A percentile compares a stretch with the other conserved stretches of the same genome.
Evolutionary conservation across 495 filamentous ascomycete species (phyloP).

Genomic region (Trichocladium uniseriatum): DNA sequence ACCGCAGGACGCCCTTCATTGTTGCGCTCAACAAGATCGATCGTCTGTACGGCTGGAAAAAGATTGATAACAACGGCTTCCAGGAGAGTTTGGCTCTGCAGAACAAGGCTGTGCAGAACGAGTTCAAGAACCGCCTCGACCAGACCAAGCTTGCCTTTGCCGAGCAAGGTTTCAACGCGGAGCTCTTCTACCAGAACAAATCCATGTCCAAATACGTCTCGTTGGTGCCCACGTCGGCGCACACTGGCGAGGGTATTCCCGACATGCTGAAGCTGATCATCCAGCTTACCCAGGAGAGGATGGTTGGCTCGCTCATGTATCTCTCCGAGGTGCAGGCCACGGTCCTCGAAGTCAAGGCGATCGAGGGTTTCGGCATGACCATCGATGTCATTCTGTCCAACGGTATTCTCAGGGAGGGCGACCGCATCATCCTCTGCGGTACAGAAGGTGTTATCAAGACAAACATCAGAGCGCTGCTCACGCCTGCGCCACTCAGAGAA

Average conservation of each 20-base stretch:
- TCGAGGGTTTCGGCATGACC: conserved; percentile 96
- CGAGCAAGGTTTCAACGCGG: conserved; percentile 96
- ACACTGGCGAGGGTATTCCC: conserved; percentile 97
- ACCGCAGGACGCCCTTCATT: conserved; percentile 95
- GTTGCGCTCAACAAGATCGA: conserved; percentile 99
- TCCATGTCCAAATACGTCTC: conserved; percentile 89
- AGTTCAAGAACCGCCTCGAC: conserved; percentile 84
- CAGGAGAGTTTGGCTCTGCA: conserved; percentile 81
- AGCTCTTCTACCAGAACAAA: conserved; percentile 96
- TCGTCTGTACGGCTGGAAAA: conserved; percentile 97
- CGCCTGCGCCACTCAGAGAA: conserved; percentile 89
- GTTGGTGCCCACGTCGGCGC: conserved; percentile 90
- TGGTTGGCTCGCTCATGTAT: conserved; percentile 98
- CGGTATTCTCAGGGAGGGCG: conserved; percentile 89
- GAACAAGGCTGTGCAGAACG: conserved; percentile 87
- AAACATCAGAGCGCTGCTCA: conserved; percentile 92
- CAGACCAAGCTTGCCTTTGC: conserved; percentile 88
- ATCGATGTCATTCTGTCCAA: conserved; percentile 97
- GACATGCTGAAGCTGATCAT: conserved; percentile 97
- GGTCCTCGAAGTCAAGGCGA: conserved; percentile 96
- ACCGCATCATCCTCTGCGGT: conserved; percentile 90
- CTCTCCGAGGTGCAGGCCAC: conserved; percentile 95
- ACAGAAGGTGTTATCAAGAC: conserved; percentile 89
- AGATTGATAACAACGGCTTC: conserved; percentile 97
- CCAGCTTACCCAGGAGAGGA: conserved; percentile 87